Percentiles rank a stretch among this genome's conserved stretches.
These are phyloP conservation scores for Aspergillus ibericus DNA, from an alignment of 2,329 filamentous ascomycete species.

Conservation along the genomic window DNA sequence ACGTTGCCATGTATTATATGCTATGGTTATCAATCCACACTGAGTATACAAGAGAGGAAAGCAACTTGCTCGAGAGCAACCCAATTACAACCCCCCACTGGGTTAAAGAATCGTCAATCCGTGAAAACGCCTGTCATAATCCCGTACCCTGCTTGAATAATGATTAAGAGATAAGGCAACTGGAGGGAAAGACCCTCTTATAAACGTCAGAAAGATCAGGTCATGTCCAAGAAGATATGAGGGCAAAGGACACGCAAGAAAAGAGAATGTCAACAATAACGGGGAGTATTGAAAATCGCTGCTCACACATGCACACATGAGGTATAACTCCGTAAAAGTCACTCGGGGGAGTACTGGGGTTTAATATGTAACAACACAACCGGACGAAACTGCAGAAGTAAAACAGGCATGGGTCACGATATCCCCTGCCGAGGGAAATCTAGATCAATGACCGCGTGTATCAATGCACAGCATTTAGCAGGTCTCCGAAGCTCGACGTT, in stretches of 20 bases:
- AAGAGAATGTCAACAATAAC: not conserved
- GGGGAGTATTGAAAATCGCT: not conserved
- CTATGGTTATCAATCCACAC: not conserved
- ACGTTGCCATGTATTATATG: constrained; percentile 10
- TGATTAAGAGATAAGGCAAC: constrained; percentile 10
- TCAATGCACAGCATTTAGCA: constrained; percentile 40
- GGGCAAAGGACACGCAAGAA: constrained; percentile 3
- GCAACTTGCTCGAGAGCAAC: constrained; percentile 7
- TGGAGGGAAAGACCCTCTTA: constrained; percentile 8
- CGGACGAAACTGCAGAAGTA: not conserved
- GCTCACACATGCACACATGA: not conserved
- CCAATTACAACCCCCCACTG: constrained; percentile 4
- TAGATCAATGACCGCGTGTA: not conserved
- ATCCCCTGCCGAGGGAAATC: not conserved
- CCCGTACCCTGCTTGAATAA: constrained; percentile 4
- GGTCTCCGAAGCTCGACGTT: constrained; percentile 36
- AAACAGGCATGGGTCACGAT: not conserved
- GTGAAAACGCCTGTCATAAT: constrained; percentile 11
- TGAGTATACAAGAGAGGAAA: constrained; percentile 6
- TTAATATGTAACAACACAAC: constrained; percentile 4
- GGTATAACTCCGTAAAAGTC: not conserved
- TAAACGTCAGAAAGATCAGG: not conserved
- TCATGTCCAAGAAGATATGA: constrained; percentile 17
- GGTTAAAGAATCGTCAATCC: not conserved
- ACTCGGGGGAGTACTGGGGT: not conserved